These are phyloP conservation scores for Bimuria novae-zelandiae DNA, from an alignment of 2,329 filamentous ascomycete genomes.

Conservation along the genomic window DNA sequence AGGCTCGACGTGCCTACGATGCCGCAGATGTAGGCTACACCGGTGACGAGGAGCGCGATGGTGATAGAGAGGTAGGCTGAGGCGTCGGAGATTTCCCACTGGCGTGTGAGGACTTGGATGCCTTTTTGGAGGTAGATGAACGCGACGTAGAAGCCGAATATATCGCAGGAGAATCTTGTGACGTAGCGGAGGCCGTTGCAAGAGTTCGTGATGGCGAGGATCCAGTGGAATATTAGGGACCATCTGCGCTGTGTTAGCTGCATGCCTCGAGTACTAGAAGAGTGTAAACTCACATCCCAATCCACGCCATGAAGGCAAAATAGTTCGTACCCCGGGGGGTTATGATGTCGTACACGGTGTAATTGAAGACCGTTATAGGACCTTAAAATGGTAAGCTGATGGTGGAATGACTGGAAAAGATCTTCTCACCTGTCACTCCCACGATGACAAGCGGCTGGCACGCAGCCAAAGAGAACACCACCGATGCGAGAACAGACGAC, in stretches of 20 bases:
- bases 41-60: constrained; percentile 76
- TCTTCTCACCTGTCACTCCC: constrained; percentile 71
- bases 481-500: constrained; percentile 78
- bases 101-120: constrained; percentile 78
- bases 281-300: constrained; percentile 66
- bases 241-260: constrained; percentile 58
- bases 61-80: constrained; percentile 78
- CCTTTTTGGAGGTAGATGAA: constrained; percentile 92
- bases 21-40: constrained; percentile 74
- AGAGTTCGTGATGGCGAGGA: constrained; percentile 80
- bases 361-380: constrained; percentile 94
- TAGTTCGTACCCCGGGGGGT: constrained; percentile 76
- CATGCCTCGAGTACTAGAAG: background rate
- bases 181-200: constrained; percentile 90
- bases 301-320: constrained; percentile 89
- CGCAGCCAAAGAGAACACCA: constrained; percentile 79
- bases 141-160: constrained; percentile 91
- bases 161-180: constrained; percentile 89
- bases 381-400: no score
- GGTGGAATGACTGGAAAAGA: no score
- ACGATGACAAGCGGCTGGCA: constrained; percentile 90
- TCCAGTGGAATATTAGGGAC: constrained; percentile 83
- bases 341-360: constrained; percentile 91
- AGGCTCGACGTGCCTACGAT: constrained; percentile 71
- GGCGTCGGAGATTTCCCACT: constrained; percentile 65